A percentile compares a stretch with the other conserved stretches of the same genome.
phyloP scores from a whole-genome alignment of 2,329 filamentous ascomycete species.

The Nigrospora osmanthi region DNA sequence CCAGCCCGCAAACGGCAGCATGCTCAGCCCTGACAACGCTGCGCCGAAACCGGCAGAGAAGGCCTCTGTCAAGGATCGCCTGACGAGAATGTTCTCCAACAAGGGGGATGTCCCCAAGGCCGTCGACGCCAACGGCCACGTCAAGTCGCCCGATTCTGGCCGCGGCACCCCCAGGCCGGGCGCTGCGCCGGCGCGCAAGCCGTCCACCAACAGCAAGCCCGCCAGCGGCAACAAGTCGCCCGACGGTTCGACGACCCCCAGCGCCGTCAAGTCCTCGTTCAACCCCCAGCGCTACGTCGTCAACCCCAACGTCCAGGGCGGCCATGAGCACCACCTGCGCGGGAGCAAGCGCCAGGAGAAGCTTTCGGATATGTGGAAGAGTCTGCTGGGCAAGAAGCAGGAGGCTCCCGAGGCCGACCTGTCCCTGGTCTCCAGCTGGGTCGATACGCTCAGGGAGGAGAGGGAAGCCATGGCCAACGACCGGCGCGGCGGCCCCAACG shows the following conservation, averaged over 20 bases:
- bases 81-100: slow-evolving; percentile 58
- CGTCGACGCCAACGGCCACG: slow-evolving; percentile 21
- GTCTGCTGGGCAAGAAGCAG: slow-evolving; percentile 77
- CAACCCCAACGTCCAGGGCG: slow-evolving; percentile 48
- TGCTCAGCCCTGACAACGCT: slow-evolving; percentile 18
- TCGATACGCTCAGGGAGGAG: slow-evolving; percentile 85
- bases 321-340: slow-evolving; percentile 83
- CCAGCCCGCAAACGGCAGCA: slow-evolving; percentile 16
- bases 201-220: slow-evolving; percentile 35
- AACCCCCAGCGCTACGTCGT: slow-evolving; percentile 40
- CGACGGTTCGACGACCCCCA: slow-evolving; percentile 19
- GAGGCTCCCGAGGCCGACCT: slow-evolving; percentile 69
- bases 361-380: slow-evolving; percentile 82
- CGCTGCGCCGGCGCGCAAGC: slow-evolving; percentile 33
- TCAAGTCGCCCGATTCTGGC: slow-evolving; percentile 13
- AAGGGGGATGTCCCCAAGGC: slow-evolving; percentile 38
- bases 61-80: slow-evolving; percentile 54
- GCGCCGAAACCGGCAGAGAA: slow-evolving; percentile 39
- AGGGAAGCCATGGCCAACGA: slow-evolving; percentile 70
- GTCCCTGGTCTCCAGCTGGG: slow-evolving; percentile 92
- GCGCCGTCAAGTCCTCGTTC: slow-evolving; percentile 19
- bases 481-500: slow-evolving; percentile 67
- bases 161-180: slow-evolving; percentile 19
- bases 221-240: slow-evolving; percentile 27
- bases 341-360: slow-evolving; percentile 91